Evolutionary conservation across 257 asterid species (phyloP).

Genomic region (Vinca minor): DNA sequence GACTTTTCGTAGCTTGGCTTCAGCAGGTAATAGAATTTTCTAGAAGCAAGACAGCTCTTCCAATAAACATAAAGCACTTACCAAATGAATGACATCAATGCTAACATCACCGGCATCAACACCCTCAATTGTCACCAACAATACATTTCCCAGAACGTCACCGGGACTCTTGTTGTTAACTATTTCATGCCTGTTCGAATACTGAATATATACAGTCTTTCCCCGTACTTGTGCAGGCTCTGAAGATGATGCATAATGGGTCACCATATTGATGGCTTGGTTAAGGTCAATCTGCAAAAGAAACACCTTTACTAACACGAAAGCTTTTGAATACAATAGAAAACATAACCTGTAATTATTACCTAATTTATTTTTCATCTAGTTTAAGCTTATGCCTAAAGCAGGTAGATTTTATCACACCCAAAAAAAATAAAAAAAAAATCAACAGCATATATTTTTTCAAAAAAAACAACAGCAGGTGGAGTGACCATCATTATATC

Average conservation of each 20-base stretch:
- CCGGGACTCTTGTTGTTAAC: constrained; percentile 76
- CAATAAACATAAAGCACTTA: constrained; percentile 22
- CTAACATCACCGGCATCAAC: constrained; percentile 81
- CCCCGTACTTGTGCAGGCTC: constrained; percentile 86
- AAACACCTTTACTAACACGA: neutral
- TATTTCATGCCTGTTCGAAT: constrained; percentile 79
- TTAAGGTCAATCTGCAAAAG: constrained; percentile 63
- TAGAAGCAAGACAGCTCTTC: neutral
- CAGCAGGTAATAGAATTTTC: neutral
- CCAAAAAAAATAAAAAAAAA: too few relatives aligned
- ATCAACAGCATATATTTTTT: too few relatives aligned
- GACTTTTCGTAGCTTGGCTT: neutral
- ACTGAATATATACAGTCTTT: constrained; percentile 72
- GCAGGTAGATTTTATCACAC: too few relatives aligned
- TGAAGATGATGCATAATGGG: constrained; percentile 66
- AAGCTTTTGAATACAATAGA: neutral
- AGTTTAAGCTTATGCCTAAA: neutral
- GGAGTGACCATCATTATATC: too few relatives aligned
- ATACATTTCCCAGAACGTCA: constrained; percentile 75
- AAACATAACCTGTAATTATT: neutral
- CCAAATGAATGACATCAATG: constrained; percentile 86
- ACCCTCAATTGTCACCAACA: constrained; percentile 79
- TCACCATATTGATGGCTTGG: constrained; percentile 81
- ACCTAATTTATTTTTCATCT: neutral
- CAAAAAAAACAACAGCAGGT: too few relatives aligned